These are phyloP conservation scores for Blastocystis sp. DNA, from an alignment of 352 stramenopile species.

Conservation along the genomic window DNA sequence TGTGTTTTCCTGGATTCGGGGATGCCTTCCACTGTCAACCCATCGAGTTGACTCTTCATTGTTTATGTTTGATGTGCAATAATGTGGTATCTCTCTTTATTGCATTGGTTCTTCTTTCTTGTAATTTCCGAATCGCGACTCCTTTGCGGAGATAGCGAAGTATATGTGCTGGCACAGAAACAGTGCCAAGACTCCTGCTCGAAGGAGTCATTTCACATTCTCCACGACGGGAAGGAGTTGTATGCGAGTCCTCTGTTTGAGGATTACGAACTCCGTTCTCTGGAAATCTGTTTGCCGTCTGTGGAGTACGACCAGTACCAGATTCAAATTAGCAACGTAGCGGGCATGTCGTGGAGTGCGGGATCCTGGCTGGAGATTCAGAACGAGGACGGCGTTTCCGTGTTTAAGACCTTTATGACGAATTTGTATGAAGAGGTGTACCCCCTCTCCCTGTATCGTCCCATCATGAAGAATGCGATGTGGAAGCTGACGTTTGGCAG, in stretches of 20 bases:
- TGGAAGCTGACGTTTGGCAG: slow-evolving; percentile 5
- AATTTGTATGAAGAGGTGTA: neutral
- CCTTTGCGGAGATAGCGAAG: neutral
- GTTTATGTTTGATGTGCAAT: neutral
- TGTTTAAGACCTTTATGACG: neutral
- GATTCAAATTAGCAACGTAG: neutral
- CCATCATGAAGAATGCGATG: neutral
- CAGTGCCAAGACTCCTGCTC: neutral
- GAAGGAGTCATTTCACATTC: neutral
- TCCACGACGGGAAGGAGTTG: neutral
- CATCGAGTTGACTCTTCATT: too few relatives aligned
- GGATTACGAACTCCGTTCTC: neutral
- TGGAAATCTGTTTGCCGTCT: neutral
- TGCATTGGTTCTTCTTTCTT: neutral
- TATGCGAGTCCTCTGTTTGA: neutral
- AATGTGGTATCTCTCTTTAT: neutral
- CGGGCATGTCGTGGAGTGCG: neutral
- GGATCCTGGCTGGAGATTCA: neutral
- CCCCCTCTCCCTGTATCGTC: neutral
- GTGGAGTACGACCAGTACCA: neutral
- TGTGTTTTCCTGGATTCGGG: too few relatives aligned
- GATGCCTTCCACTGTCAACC: too few relatives aligned
- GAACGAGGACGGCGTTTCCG: neutral
- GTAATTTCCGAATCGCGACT: neutral
- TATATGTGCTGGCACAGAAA: neutral